Evolutionary conservation across 23 red algal genomes (phyloP).

Genomic region (Cyanidiococcus yangmingshanensis): DNA sequence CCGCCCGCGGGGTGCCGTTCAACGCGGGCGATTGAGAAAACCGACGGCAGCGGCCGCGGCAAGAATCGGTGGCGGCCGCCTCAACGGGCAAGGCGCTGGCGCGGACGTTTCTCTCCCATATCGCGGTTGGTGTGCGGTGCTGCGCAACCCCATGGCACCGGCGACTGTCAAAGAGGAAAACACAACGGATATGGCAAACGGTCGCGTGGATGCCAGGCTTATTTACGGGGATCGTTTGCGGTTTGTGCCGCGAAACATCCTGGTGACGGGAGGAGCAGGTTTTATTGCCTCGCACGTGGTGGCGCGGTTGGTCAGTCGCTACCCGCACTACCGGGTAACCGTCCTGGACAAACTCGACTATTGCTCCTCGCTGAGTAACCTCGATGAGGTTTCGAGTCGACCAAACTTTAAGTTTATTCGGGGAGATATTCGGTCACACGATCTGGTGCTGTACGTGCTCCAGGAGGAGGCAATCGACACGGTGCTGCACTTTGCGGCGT

Average conservation of each 20-base stretch:
- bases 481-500: slow-evolving; percentile 94
- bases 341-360: slow-evolving; percentile 88
- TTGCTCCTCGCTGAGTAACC: slow-evolving; percentile 70
- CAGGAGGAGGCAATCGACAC: slow-evolving; percentile 76
- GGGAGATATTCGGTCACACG: slow-evolving; percentile 77
- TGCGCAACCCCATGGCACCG: neutral
- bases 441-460: slow-evolving; percentile 73
- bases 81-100: neutral
- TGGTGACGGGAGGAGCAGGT: slow-evolving; percentile 90
- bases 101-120: too few species aligned
- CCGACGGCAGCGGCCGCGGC: neutral
- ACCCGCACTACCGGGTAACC: slow-evolving; percentile 58
- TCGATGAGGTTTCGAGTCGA: slow-evolving; percentile 8
- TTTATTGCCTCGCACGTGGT: slow-evolving; percentile 96
- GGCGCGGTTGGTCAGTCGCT: slow-evolving; percentile 41
- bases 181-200: neutral
- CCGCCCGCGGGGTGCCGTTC: too few species aligned
- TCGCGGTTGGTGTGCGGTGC: neutral
- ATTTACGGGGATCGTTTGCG: slow-evolving; percentile 3
- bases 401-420: slow-evolving; percentile 73
- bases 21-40: neutral
- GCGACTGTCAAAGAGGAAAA: neutral
- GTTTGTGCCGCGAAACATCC: slow-evolving; percentile 45
- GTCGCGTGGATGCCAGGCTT: neutral
- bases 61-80: neutral